Conservation (phyloP, 108 stramenopile species). For the Fistulifera pelliculosa region DNA sequence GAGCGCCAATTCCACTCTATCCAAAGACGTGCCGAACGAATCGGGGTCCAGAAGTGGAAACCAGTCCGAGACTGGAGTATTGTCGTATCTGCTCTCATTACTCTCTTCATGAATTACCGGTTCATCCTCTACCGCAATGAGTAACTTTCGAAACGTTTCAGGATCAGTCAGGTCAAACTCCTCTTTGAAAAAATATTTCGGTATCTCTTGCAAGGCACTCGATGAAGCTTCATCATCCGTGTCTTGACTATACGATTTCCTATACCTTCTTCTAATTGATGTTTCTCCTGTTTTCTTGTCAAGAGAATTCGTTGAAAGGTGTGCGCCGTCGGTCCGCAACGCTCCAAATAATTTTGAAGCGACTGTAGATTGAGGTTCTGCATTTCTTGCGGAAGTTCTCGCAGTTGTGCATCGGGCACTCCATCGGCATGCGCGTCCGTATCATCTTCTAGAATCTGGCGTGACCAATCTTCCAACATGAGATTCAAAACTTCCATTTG, state of each 20-base stretch:
- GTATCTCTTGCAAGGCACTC: conserved; percentile 27
- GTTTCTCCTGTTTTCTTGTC: conserved; percentile 1
- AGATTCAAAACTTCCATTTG: conserved; percentile 41
- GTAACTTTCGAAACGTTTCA: conserved; percentile 53
- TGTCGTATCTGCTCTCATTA: conserved; percentile 14
- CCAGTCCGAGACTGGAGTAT: conserved; percentile 1
- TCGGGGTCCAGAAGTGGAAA: conserved; percentile 32
- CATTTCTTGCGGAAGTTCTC: conserved; percentile 29
- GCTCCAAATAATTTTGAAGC: conserved; percentile 27
- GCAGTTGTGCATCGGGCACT: conserved; percentile 1
- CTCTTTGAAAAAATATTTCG: conserved; percentile 47
- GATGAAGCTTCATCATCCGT: conserved; percentile 1
- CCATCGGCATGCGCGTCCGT: conserved; percentile 14
- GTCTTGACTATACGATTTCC: not conserved
- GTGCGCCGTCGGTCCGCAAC: conserved; percentile 35
- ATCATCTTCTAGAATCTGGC: conserved; percentile 33
- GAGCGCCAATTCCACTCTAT: conserved; percentile 69
- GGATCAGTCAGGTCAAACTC: conserved; percentile 80
- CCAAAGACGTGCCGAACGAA: conserved; percentile 56
- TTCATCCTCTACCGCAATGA: conserved; percentile 39
- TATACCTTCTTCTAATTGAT: not conserved
- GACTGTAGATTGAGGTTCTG: conserved; percentile 15
- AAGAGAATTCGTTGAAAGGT: conserved; percentile 8
- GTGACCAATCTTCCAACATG: conserved; percentile 32
- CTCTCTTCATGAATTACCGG: conserved; percentile 19